phyloP scores from a whole-genome alignment of 352 stramenopile genomes.

The Phytophthora aleatoria region DNA sequence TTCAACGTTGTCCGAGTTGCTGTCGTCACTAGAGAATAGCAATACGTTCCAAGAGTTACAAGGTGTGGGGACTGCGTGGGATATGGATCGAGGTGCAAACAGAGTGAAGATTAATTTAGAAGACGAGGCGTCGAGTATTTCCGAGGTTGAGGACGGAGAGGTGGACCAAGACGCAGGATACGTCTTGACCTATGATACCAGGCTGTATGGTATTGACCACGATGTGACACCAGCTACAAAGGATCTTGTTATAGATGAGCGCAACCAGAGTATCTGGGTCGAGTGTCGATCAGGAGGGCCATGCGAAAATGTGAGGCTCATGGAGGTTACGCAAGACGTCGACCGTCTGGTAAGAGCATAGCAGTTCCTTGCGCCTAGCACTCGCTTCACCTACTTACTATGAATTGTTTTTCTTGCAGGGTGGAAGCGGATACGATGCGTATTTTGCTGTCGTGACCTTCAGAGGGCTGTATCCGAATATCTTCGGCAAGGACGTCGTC shows the following conservation, averaged over 20 bases:
- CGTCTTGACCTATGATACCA: slow-evolving; percentile 68
- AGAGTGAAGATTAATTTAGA: slow-evolving; percentile 10
- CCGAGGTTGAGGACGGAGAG: slow-evolving; percentile 20
- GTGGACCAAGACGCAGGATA: slow-evolving; percentile 53
- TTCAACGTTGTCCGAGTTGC: slow-evolving; percentile 21
- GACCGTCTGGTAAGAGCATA: slow-evolving; percentile 43
- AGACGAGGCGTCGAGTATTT: slow-evolving; percentile 9
- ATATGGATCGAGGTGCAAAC: slow-evolving; percentile 23
- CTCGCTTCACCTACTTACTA: slow-evolving; percentile 1
- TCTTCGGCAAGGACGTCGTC: slow-evolving; percentile 61
- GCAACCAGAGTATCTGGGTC: slow-evolving; percentile 82
- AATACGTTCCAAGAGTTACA: slow-evolving; percentile 38
- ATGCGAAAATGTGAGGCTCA: slow-evolving; percentile 57
- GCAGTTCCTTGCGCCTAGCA: background rate
- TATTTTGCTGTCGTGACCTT: slow-evolving; percentile 71
- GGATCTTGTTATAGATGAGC: slow-evolving; percentile 57
- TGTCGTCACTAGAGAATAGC: slow-evolving; percentile 11
- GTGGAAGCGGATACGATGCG: slow-evolving; percentile 61
- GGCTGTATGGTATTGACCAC: slow-evolving; percentile 68
- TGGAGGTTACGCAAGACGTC: slow-evolving; percentile 79
- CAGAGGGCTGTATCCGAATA: slow-evolving; percentile 77
- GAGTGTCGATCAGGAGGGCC: slow-evolving; percentile 46
- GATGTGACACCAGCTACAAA: slow-evolving; percentile 43
- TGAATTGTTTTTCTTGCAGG: slow-evolving; percentile 33
- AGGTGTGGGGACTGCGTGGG: slow-evolving; percentile 31